These are phyloP conservation scores for Crithidia fasciculata DNA, from an alignment of 208 protist species.

Conservation along the genomic window DNA sequence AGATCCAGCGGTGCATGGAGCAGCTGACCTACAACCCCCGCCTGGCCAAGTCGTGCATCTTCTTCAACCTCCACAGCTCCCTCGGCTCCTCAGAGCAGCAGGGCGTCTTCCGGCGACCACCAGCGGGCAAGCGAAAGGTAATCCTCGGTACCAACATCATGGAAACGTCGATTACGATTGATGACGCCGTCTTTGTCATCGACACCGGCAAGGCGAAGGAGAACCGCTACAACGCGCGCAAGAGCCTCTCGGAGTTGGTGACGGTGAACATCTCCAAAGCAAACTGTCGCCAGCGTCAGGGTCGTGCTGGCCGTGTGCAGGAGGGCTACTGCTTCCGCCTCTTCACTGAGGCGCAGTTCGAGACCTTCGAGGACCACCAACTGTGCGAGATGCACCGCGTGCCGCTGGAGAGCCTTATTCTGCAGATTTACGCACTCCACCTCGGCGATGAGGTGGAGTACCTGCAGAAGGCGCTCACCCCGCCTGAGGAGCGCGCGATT, in stretches of 20 bases:
- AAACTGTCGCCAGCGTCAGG: slow-evolving; percentile 94
- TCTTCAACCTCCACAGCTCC: slow-evolving; percentile 95
- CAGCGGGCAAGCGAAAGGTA: slow-evolving; percentile 92
- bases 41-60: slow-evolving; percentile 55
- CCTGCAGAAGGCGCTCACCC: slow-evolving; percentile 86
- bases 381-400: slow-evolving; percentile 96
- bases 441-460: slow-evolving; percentile 90
- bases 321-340: slow-evolving; percentile 95
- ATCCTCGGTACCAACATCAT: slow-evolving; percentile 98
- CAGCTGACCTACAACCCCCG: slow-evolving; percentile 71
- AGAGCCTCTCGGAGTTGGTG: slow-evolving; percentile 84
- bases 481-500: slow-evolving; percentile 83
- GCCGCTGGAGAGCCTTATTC: slow-evolving; percentile 94
- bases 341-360: slow-evolving; percentile 90
- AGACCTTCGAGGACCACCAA: slow-evolving; percentile 86
- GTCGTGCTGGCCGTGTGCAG: slow-evolving; percentile 96
- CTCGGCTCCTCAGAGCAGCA: slow-evolving; percentile 93
- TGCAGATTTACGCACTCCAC: slow-evolving; percentile 94
- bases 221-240: slow-evolving; percentile 90
- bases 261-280: slow-evolving; percentile 95
- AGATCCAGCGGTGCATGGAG: slow-evolving; percentile 92
- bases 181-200: slow-evolving; percentile 97
- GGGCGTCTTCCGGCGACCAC: slow-evolving; percentile 90
- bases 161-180: slow-evolving; percentile 98
- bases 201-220: slow-evolving; percentile 97